Evolutionary conservation across 1,284 basidiomycete genomes (phyloP), one percentile per base, ranked within the genome.

Genomic region (Fomitopsis palustris): DNA sequence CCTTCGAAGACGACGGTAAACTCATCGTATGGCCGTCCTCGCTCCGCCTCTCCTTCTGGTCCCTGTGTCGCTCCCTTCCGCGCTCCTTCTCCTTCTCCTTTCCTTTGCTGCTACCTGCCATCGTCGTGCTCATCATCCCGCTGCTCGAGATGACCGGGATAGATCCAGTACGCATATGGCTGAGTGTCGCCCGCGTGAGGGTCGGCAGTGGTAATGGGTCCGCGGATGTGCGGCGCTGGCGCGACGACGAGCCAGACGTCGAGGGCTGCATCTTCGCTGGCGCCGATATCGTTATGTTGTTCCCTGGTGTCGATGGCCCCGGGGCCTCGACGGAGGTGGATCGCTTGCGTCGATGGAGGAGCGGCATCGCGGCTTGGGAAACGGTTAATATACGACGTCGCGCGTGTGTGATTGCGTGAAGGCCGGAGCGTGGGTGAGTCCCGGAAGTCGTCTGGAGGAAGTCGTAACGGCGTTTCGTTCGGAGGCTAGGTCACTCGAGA

Each of bases 391-490:
- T 17, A 29, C 14, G 45, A n/a, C 8, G 10, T 47, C 3, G 25
- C 45, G 45, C 21, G 45, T 47, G 45, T 47, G 45, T 47, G 45
- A 47, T 47, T 25, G 45, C 43, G 45, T 47, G 45, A 47, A 47
- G 45, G 45, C 9, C 45, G 25, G 45, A 27, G 45, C 14, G 45
- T 47, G 45, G 17, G 45, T 23, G 23, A 45, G 39, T 42, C 17
- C n/a, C 4, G 21, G 43, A 45, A 45, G 43, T 10, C 43, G 45
- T 43, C 2, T 19, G 19, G 7, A 23, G 25, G 42, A 43, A 43
- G 42, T 43, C 42, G 42, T 43, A 12, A 23, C n/a, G n/a, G 3
- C 9, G n/a, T 21, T 19, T 43, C 42, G 45, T 29, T 47, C 45
- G 21, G 7, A 29, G 25, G 14, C 45, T 47, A 14, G 45, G 25